Conservation (phyloP, 2,329 filamentous ascomycete genomes). For the Exophiala oligosperma region DNA sequence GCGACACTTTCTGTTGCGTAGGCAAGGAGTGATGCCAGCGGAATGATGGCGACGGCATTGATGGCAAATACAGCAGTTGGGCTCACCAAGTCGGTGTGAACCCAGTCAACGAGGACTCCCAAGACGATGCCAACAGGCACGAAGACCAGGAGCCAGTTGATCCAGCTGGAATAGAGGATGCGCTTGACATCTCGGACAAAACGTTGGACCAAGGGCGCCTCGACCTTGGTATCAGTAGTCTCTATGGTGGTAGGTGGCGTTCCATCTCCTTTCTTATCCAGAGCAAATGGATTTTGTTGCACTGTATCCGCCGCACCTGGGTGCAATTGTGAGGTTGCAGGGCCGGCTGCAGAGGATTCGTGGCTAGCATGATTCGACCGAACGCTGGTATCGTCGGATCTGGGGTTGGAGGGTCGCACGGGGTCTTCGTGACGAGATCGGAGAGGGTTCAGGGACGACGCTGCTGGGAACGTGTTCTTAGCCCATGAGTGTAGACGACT, state of each 20-base stretch:
- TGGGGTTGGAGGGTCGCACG: constrained; percentile 18
- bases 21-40: constrained; percentile 69
- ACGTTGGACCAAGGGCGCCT: constrained; percentile 49
- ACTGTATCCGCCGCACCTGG: constrained; percentile 22
- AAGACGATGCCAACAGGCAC: constrained; percentile 43
- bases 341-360: constrained; percentile 23
- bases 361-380: constrained; percentile 30
- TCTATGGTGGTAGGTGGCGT: constrained; percentile 54
- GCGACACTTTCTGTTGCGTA: constrained; percentile 76
- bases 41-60: constrained; percentile 75
- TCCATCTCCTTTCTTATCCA: constrained; percentile 52
- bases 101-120: constrained; percentile 35
- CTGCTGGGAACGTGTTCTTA: constrained; percentile 43
- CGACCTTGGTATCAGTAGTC: constrained; percentile 29
- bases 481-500: constrained; percentile 53
- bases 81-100: constrained; percentile 33
- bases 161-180: constrained; percentile 61
- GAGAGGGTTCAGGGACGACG: constrained; percentile 18
- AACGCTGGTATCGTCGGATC: constrained; percentile 25
- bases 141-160: constrained; percentile 45
- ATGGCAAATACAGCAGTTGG: constrained; percentile 69
- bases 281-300: constrained; percentile 37
- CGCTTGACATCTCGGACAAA: constrained; percentile 56
- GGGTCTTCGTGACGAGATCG: constrained; percentile 16
- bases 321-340: constrained; percentile 17